These are phyloP conservation scores for Pseudogymnoascus sp. DNA, from an alignment of 2,329 filamentous ascomycete species.

Conservation along the genomic window DNA sequence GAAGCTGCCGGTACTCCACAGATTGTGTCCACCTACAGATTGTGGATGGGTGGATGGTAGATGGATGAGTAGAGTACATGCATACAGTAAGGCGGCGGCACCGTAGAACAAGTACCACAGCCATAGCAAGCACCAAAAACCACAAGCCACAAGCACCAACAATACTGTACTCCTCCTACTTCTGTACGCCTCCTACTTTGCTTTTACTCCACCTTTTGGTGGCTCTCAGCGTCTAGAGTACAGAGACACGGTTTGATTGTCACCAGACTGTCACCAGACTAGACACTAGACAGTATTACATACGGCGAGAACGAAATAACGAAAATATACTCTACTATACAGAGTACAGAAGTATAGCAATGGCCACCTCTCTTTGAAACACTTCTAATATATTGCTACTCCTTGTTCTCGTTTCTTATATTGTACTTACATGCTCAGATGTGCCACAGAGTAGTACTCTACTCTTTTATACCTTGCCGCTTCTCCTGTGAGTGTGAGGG, in stretches of 20 bases:
- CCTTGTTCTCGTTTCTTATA: not conserved
- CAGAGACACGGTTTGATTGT: constrained; percentile 4
- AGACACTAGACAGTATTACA: constrained; percentile 1
- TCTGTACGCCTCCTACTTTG: too few relatives aligned
- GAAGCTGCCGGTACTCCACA: not conserved
- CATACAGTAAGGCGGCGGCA: not conserved
- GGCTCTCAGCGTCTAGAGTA: not conserved
- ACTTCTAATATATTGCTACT: not conserved
- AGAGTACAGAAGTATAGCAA: not conserved
- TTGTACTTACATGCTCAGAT: not conserved
- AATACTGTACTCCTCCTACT: not conserved
- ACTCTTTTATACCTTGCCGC: not conserved
- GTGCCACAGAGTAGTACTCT: not conserved
- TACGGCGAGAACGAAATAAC: not conserved
- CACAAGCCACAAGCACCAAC: not conserved
- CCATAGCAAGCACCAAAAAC: not conserved
- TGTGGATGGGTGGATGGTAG: not conserved
- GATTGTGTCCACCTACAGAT: not conserved
- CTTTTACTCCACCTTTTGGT: not conserved
- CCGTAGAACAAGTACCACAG: not conserved
- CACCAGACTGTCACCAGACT: not conserved
- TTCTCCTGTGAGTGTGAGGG: not conserved
- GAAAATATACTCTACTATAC: not conserved
- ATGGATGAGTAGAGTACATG: not conserved
- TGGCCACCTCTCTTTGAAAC: not conserved